Conservation (phyloP, 2,329 filamentous ascomycete species). For the Xylaria digitata region DNA sequence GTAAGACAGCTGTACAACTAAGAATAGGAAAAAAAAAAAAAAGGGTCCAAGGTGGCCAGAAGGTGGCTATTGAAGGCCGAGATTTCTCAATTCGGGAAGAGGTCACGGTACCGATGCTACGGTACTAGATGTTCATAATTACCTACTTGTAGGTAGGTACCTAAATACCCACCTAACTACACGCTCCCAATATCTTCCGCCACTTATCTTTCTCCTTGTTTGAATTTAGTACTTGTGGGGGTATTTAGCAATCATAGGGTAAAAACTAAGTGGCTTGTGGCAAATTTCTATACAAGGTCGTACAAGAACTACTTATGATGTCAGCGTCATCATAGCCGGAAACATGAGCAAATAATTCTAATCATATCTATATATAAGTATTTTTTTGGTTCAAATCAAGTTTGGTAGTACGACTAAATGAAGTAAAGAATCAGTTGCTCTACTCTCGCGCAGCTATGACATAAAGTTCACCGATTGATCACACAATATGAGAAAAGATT, state of each 20-base stretch:
- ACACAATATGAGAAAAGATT: no score
- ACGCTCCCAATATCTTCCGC: no score
- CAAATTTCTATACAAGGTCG: slow-evolving; percentile 1
- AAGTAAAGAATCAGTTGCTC: no score
- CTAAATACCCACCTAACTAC: neutral
- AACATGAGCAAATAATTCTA: neutral
- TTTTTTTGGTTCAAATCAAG: neutral
- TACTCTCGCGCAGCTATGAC: no score
- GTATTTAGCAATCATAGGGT: neutral
- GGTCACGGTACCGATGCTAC: slow-evolving; percentile 18
- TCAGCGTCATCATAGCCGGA: neutral
- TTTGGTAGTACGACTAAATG: neutral
- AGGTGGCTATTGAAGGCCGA: neutral
- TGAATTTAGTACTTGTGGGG: neutral
- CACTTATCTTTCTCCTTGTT: no score
- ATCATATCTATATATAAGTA: neutral
- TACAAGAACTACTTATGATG: neutral
- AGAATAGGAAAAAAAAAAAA: neutral
- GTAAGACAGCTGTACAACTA: no score
- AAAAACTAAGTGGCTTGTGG: slow-evolving; percentile 1
- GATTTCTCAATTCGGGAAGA: slow-evolving; percentile 15
- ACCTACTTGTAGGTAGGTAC: no score
- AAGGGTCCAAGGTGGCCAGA: neutral
- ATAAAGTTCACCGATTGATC: no score
- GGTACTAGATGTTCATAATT: neutral